phyloP scores from a whole-genome alignment of 2,329 filamentous ascomycete genomes.

The Neofusicoccum parvum region DNA sequence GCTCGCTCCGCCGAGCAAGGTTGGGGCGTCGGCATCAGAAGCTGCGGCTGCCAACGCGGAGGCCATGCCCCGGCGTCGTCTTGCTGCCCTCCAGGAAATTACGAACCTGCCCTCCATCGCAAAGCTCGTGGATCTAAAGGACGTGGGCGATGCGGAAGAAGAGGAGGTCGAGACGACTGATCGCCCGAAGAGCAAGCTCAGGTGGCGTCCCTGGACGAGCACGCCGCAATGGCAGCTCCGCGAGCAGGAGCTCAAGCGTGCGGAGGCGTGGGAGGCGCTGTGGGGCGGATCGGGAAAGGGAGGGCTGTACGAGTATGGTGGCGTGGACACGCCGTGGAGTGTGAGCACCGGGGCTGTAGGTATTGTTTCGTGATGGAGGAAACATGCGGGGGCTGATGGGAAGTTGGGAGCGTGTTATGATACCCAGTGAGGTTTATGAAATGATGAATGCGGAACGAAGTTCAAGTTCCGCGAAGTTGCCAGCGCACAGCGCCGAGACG shows the following conservation, averaged over 20 bases:
- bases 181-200: conserved; percentile 2
- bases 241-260: conserved; percentile 18
- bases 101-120: conserved; percentile 9
- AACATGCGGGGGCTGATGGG: too few species aligned
- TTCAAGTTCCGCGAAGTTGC: too few species aligned
- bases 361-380: not conserved
- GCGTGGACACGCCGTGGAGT: conserved; percentile 9
- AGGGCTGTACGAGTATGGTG: not conserved
- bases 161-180: not conserved
- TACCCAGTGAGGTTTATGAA: conserved; percentile 14
- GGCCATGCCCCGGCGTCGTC: not conserved
- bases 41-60: not conserved
- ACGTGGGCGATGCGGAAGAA: not conserved
- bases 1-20: conserved; percentile 2
- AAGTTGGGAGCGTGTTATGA: not conserved
- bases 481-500: too few species aligned
- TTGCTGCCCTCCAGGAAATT: conserved; percentile 15
- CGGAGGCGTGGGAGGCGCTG: conserved; percentile 19
- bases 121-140: conserved; percentile 7
- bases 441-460: not conserved
- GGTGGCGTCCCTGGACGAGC: conserved; percentile 21
- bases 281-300: not conserved
- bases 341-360: conserved; percentile 13
- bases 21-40: not conserved
- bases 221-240: conserved; percentile 23